phyloP scores from a whole-genome alignment of 2,329 filamentous ascomycete genomes.

The Venturia pyrina region DNA sequence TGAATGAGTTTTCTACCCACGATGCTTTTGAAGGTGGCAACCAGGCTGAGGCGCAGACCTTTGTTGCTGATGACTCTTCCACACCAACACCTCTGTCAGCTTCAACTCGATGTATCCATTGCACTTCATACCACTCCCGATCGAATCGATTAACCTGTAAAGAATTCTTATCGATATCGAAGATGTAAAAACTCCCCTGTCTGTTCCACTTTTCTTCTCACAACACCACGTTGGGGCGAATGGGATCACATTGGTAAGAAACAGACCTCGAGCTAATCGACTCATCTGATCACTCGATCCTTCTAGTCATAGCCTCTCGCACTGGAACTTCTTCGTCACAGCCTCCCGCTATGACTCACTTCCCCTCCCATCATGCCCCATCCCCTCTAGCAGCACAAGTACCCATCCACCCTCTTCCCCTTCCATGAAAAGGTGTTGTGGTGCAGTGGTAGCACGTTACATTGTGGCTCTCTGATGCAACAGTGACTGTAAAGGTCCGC shows the following conservation, averaged over 20 bases:
- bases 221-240: not conserved
- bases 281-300: not conserved
- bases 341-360: not conserved
- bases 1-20: not conserved
- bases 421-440: not conserved
- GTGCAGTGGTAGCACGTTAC: constrained; percentile 9
- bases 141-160: not conserved
- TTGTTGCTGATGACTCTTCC: not conserved
- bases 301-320: not conserved
- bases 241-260: not conserved
- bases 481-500: not conserved
- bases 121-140: not conserved
- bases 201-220: not conserved
- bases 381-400: not conserved
- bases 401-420: not conserved
- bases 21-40: not conserved
- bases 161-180: not conserved
- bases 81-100: not conserved
- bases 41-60: not conserved
- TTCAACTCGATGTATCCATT: not conserved
- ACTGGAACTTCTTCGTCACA: not conserved
- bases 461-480: not conserved
- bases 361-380: not conserved
- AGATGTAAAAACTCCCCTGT: not conserved
- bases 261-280: too few species aligned